Conservation (phyloP, 768 basidiomycete species). For the Chalciporus sphaerocephalus region DNA sequence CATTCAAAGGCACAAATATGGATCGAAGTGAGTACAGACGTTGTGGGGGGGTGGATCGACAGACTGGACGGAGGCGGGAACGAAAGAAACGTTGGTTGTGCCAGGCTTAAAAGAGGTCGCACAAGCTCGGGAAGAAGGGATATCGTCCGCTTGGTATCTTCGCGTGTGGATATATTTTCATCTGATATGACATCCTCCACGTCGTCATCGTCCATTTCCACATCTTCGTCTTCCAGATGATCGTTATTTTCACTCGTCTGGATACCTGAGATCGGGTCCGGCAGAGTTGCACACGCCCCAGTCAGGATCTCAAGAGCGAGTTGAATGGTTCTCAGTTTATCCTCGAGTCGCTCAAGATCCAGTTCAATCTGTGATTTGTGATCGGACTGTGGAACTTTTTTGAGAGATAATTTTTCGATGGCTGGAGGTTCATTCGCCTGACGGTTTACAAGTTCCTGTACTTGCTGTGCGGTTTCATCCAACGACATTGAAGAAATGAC, state of each 20-base stretch:
- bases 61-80: conserved; percentile 68
- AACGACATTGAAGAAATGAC: conserved; percentile 60
- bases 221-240: conserved; percentile 40
- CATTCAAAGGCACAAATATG: conserved; percentile 86
- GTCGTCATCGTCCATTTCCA: conserved; percentile 34
- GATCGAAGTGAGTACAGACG: conserved; percentile 76
- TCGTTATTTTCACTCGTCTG: conserved; percentile 32
- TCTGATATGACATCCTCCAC: conserved; percentile 24
- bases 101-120: conserved; percentile 60
- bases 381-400: conserved; percentile 69
- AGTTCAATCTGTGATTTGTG: conserved; percentile 66
- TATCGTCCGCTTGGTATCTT: conserved; percentile 29
- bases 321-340: conserved; percentile 65
- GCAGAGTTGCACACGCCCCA: conserved; percentile 80
- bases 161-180: conserved; percentile 12
- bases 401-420: conserved; percentile 55
- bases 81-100: conserved; percentile 74
- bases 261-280: conserved; percentile 57
- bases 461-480: conserved; percentile 42
- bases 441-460: conserved; percentile 47
- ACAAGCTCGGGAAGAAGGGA: conserved; percentile 57
- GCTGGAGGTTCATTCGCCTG: conserved; percentile 45
- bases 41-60: conserved; percentile 83
- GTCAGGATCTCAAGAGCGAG: conserved; percentile 87
- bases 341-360: conserved; percentile 71